Conservation (phyloP, 2,329 filamentous ascomycete species). For the Aureobasidium melanogenum region DNA sequence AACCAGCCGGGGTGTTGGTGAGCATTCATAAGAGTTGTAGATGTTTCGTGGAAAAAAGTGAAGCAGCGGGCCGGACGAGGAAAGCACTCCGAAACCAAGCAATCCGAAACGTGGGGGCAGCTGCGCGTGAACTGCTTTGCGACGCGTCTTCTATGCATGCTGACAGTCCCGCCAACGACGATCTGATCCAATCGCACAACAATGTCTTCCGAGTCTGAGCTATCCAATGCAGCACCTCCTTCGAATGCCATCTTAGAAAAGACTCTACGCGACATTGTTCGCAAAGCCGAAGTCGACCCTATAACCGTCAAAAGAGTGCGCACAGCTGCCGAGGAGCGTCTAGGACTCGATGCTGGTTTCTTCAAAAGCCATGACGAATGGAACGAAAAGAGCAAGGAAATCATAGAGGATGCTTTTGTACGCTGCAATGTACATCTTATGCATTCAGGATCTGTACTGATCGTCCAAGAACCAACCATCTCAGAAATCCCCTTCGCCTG, state of each 20-base stretch:
- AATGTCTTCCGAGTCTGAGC: slow-evolving; percentile 7
- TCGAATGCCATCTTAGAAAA: slow-evolving; percentile 30
- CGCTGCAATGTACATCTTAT: neutral
- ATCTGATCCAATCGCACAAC: neutral
- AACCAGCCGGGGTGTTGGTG: neutral
- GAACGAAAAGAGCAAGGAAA: slow-evolving; percentile 45
- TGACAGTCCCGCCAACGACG: neutral
- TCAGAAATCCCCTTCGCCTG: neutral
- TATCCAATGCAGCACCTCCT: slow-evolving; percentile 17
- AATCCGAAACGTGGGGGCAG: neutral
- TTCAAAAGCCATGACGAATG: slow-evolving; percentile 46
- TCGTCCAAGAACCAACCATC: neutral
- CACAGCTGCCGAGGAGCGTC: slow-evolving; percentile 40
- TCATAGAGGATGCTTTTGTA: slow-evolving; percentile 45
- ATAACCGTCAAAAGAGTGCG: slow-evolving; percentile 51
- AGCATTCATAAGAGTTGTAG: neutral
- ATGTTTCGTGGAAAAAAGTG: neutral
- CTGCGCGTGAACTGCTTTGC: neutral
- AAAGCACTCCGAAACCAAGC: neutral
- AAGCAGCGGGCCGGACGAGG: neutral
- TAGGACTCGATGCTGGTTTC: slow-evolving; percentile 45
- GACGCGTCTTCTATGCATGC: neutral
- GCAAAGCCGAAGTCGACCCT: slow-evolving; percentile 37
- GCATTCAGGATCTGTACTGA: neutral
- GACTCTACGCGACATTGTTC: slow-evolving; percentile 34